Conservation (phyloP, 495 filamentous ascomycete genomes). For the Penicillium alfredii region DNA sequence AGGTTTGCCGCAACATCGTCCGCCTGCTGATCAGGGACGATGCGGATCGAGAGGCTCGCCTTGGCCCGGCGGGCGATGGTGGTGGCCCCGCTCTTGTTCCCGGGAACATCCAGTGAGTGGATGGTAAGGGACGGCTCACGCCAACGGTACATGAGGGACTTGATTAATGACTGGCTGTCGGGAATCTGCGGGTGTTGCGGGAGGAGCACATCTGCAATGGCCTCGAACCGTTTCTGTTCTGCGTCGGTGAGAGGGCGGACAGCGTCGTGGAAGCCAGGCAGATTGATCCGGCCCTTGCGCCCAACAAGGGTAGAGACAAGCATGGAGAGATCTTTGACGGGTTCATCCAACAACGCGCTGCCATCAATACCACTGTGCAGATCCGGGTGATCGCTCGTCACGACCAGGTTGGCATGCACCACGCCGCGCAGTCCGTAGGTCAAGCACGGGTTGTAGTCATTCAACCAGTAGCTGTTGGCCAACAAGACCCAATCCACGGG, state of each 20-base stretch:
- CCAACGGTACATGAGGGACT: constrained; percentile 86
- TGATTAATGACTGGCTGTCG: constrained; percentile 60
- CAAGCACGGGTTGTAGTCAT: constrained; percentile 89
- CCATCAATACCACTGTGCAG: constrained; percentile 95
- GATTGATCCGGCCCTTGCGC: constrained; percentile 48
- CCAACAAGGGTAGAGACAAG: constrained; percentile 74
- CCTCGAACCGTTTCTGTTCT: constrained; percentile 75
- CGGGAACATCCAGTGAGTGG: constrained; percentile 76
- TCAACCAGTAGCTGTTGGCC: constrained; percentile 97
- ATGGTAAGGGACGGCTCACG: constrained; percentile 92
- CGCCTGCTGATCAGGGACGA: constrained; percentile 88
- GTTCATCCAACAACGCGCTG: constrained; percentile 78
- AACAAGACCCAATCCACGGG: constrained; percentile 87
- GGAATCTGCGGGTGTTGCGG: constrained; percentile 62
- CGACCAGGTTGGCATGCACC: constrained; percentile 81
- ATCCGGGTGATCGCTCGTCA: constrained; percentile 81
- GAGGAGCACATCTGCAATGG: constrained; percentile 72
- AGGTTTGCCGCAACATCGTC: constrained; percentile 63
- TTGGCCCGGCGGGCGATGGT: constrained; percentile 83
- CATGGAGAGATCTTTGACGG: constrained; percentile 80
- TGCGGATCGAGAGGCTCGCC: constrained; percentile 79
- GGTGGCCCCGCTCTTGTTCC: constrained; percentile 59
- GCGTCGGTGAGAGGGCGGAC: constrained; percentile 68
- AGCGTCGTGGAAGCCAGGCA: constrained; percentile 79
- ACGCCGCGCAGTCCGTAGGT: constrained; percentile 95